Percentiles rank a stretch among this genome's conserved stretches.
Conservation (phyloP, 169 alveolate genomes). For the Cryptosporidium canis region DNA sequence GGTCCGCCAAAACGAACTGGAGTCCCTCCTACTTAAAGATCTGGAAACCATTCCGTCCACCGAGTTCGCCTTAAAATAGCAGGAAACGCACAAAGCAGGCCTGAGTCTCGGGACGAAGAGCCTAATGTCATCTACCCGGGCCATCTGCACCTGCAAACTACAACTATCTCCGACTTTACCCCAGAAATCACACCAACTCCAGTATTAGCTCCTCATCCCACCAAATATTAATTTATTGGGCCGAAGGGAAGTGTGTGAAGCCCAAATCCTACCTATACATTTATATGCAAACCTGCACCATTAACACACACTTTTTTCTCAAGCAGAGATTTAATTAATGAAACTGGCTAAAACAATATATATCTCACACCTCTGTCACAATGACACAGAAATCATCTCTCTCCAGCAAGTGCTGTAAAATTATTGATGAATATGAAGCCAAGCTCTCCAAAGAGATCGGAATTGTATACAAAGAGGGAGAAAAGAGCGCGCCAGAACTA, state of each 20-base stretch:
- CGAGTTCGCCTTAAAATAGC: neutral
- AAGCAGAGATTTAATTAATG: neutral
- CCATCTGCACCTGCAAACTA: too few relatives aligned
- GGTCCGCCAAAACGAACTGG: conserved; percentile 30
- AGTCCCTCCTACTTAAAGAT: conserved; percentile 29
- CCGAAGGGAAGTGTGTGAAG: too few relatives aligned
- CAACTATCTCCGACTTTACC: too few relatives aligned
- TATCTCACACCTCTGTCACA: neutral
- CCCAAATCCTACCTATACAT: too few relatives aligned
- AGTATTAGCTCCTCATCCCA: too few relatives aligned
- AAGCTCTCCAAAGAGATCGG: neutral
- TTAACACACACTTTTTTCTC: too few relatives aligned
- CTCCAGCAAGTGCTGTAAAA: conserved; percentile 40
- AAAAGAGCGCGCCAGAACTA: neutral
- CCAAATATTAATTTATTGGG: too few relatives aligned
- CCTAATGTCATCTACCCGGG: too few relatives aligned
- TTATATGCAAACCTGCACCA: too few relatives aligned
- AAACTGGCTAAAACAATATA: neutral
- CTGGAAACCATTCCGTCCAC: conserved; percentile 2
- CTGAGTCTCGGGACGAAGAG: too few relatives aligned
- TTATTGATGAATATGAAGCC: conserved; percentile 34
- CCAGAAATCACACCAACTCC: too few relatives aligned
- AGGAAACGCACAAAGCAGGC: too few relatives aligned
- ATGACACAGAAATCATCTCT: neutral
- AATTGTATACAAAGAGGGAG: neutral